These are phyloP conservation scores for Colletotrichum costaricense DNA, from an alignment of 2,329 filamentous ascomycete genomes.

Conservation along the genomic window DNA sequence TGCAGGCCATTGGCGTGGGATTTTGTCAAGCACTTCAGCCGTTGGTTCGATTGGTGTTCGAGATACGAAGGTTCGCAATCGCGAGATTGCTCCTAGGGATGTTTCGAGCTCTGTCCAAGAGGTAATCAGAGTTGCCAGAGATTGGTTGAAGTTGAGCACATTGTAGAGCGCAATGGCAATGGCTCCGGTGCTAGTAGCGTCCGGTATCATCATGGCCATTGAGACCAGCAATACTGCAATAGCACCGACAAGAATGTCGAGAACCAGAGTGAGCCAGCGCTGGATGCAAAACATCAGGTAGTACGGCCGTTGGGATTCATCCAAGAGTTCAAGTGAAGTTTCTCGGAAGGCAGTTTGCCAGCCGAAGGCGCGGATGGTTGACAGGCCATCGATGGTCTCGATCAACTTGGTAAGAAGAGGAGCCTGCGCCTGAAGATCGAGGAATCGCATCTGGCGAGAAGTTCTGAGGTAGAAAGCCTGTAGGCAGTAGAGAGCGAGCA, in stretches of 20 bases:
- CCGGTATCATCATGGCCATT: conserved; percentile 10
- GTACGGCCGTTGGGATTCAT: conserved; percentile 43
- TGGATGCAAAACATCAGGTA: conserved; percentile 61
- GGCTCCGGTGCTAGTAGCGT: conserved; percentile 28
- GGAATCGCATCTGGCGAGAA: conserved; percentile 65
- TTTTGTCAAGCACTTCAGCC: conserved; percentile 14
- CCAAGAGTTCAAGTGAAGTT: conserved; percentile 15
- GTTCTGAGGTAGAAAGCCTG: conserved; percentile 56
- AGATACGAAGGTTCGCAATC: conserved; percentile 36
- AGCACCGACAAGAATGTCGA: conserved; percentile 51
- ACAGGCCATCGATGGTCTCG: conserved; percentile 47
- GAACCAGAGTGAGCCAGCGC: conserved; percentile 59
- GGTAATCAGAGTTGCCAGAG: conserved; percentile 38
- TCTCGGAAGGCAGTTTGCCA: conserved; percentile 35
- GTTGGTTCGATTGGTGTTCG: conserved; percentile 31
- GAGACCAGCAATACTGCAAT: conserved; percentile 38
- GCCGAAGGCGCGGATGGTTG: conserved; percentile 43
- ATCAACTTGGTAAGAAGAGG: conserved; percentile 55
- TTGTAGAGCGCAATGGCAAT: conserved; percentile 45
- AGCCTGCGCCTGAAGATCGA: conserved; percentile 66
- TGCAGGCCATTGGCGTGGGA: conserved; percentile 37
- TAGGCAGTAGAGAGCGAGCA: conserved; percentile 40
- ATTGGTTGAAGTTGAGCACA: conserved; percentile 44
- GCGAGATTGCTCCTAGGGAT: conserved; percentile 40
- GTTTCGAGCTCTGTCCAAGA: conserved; percentile 40